Evolutionary conservation across 2,329 filamentous ascomycete genomes (phyloP).

Genomic region (Trichoderma sp.): DNA sequence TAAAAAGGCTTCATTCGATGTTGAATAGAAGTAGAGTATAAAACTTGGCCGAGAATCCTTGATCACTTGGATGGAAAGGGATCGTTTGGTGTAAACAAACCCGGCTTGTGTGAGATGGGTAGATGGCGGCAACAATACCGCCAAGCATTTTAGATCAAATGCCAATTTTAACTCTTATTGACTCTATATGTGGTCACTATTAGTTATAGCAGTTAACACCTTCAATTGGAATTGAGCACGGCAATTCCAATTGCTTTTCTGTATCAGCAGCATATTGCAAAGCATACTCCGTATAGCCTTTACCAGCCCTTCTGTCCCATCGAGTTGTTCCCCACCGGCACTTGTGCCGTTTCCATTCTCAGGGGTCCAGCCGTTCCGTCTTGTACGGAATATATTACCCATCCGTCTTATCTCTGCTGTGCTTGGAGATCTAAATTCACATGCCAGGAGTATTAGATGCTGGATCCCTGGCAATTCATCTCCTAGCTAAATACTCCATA

Average conservation of each 20-base stretch:
- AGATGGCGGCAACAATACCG: not conserved
- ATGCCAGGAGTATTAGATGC: not conserved
- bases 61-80: not conserved
- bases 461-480: not conserved
- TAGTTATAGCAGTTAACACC: not conserved
- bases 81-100: not conserved
- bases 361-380: not conserved
- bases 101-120: not conserved
- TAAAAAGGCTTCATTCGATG: not conserved
- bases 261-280: not conserved
- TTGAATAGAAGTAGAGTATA: not conserved
- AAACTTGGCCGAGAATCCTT: not conserved
- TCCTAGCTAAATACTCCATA: not conserved
- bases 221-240: not conserved
- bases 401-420: not conserved
- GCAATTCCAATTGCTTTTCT: not conserved
- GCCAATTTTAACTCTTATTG: not conserved
- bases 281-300: not conserved
- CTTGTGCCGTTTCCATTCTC: not conserved
- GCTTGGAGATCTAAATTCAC: not conserved
- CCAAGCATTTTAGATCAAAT: not conserved
- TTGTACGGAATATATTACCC: conserved; percentile 1
- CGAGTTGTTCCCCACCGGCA: not conserved
- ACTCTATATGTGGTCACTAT: not conserved
- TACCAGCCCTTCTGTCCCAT: not conserved